Evolutionary conservation across 148 eudicot genomes (phyloP).

Genomic region (Nyssa sinensis): DNA sequence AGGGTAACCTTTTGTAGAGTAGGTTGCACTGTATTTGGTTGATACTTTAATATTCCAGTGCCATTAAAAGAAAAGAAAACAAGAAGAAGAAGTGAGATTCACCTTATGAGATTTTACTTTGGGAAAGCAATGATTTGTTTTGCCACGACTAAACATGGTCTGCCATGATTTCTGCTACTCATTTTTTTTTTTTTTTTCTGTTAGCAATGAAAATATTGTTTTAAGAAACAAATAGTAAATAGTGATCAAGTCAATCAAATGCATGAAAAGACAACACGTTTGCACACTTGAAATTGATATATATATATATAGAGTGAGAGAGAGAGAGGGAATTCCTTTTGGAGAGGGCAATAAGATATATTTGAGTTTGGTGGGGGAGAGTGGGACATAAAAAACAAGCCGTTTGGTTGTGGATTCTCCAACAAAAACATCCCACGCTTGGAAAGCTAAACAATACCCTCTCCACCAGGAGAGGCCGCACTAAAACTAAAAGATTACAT

Average conservation of each 20-base stretch:
- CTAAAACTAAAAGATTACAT: not conserved
- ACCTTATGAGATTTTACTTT: not conserved
- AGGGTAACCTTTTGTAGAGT: no score
- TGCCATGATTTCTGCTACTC: not conserved
- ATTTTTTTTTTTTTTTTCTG: no score
- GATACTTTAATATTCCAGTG: no score
- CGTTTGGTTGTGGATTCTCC: conserved; percentile 77
- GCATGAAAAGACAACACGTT: not conserved
- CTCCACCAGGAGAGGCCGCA: conserved; percentile 23
- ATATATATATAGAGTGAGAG: not conserved
- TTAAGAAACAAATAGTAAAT: not conserved
- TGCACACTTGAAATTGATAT: not conserved
- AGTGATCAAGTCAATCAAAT: not conserved
- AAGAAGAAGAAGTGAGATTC: no score
- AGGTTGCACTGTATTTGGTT: no score
- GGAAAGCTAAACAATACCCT: conserved; percentile 45
- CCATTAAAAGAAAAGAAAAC: no score
- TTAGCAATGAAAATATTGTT: not conserved
- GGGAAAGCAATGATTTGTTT: not conserved
- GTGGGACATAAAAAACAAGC: conserved; percentile 53
- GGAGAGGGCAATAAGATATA: not conserved
- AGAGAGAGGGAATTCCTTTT: no score
- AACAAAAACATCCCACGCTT: conserved; percentile 88
- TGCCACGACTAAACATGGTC: not conserved
- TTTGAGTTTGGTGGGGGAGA: conserved; percentile 24